Conservation (phyloP, 768 basidiomycete species). For the Amanita pallidorosea region DNA sequence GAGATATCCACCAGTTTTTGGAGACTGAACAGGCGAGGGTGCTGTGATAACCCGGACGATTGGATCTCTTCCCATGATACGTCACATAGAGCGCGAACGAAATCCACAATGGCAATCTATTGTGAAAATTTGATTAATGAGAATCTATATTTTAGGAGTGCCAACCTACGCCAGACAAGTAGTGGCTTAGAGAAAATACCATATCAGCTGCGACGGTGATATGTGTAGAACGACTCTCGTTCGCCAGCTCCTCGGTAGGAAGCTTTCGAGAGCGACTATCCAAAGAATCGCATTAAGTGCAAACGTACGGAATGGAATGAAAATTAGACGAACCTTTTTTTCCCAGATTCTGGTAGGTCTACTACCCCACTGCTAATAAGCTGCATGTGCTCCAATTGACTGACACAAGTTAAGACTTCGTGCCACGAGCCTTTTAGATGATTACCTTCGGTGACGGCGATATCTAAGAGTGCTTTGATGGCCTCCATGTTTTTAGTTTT, state of each 20-base stretch:
- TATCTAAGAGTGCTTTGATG: constrained; percentile 88
- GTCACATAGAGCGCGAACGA: constrained; percentile 90
- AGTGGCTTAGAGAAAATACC: constrained; percentile 96
- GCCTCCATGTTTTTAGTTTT: constrained; percentile 99
- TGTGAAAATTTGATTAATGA: background rate
- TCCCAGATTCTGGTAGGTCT: constrained; percentile 68
- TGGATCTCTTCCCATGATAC: constrained; percentile 99
- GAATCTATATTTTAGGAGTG: background rate
- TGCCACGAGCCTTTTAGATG: constrained; percentile 94
- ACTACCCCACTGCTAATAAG: constrained; percentile 87
- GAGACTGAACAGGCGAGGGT: constrained; percentile 91
- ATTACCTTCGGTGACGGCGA: constrained; percentile 95
- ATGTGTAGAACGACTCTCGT: constrained; percentile 93
- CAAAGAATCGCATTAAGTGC: constrained; percentile 3
- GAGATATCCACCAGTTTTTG: constrained; percentile 99
- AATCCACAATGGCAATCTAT: constrained; percentile 94
- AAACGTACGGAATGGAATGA: background rate
- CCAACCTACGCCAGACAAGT: constrained; percentile 80
- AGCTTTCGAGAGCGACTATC: constrained; percentile 44
- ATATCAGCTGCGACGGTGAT: constrained; percentile 98
- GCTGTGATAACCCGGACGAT: constrained; percentile 88
- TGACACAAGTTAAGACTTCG: constrained; percentile 93
- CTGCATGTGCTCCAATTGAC: constrained; percentile 98
- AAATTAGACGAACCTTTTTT: constrained; percentile 57
- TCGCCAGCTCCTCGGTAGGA: constrained; percentile 88